phyloP scores from a whole-genome alignment of 2,329 filamentous ascomycete genomes.

The Ophiostoma fasciatum region DNA sequence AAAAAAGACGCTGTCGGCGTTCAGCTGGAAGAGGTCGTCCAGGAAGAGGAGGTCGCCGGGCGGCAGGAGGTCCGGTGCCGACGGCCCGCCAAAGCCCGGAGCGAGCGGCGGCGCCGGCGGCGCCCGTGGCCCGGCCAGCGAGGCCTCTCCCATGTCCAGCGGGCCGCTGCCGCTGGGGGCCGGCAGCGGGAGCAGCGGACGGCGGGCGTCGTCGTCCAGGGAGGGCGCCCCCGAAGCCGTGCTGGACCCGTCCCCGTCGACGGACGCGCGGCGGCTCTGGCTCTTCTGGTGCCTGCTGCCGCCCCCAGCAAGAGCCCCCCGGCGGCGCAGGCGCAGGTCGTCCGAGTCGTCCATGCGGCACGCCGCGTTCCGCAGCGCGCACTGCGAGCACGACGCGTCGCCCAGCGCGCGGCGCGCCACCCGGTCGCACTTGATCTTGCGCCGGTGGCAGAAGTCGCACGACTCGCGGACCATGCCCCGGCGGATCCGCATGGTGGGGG shows the following conservation, averaged over 20 bases:
- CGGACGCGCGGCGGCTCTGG: too few species aligned
- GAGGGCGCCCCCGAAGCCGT: too few species aligned
- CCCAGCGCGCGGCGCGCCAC: conserved; percentile 10
- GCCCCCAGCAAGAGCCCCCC: too few species aligned
- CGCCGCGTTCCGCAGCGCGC: conserved; percentile 10
- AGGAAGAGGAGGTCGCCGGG: conserved; percentile 4
- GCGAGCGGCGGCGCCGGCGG: too few species aligned
- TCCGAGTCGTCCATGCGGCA: conserved; percentile 12
- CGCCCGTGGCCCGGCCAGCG: too few species aligned
- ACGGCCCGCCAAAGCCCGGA: background rate
- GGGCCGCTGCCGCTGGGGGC: too few species aligned
- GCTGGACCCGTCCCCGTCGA: too few species aligned
- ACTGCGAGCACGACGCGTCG: conserved; percentile 13
- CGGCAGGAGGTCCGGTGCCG: background rate
- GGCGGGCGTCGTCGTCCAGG: too few species aligned
- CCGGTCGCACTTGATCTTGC: conserved; percentile 16
- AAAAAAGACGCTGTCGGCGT: conserved; percentile 14
- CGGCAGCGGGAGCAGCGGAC: too few species aligned
- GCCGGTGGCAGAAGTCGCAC: conserved; percentile 10
- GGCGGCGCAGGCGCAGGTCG: conserved; percentile 11
- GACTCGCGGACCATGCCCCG: conserved; percentile 9
- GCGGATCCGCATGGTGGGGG: conserved; percentile 6
- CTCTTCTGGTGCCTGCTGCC: too few species aligned
- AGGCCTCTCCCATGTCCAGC: too few species aligned
- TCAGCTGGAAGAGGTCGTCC: conserved; percentile 12